phyloP scores from a whole-genome alignment of 2,329 filamentous ascomycete species.

The Neonectria sp. region DNA sequence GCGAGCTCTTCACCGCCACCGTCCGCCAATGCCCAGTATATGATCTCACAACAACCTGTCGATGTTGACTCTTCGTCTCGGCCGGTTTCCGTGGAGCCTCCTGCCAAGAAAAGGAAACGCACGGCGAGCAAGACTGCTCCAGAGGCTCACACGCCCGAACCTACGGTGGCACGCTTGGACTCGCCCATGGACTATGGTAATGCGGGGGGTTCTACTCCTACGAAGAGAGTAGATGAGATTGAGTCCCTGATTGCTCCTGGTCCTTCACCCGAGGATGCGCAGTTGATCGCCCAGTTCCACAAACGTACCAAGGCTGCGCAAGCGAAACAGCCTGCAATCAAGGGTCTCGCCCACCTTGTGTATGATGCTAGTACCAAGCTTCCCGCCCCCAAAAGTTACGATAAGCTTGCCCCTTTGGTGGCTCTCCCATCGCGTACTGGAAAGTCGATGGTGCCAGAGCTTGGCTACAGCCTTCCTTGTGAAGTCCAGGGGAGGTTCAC shows the following conservation, averaged over 20 bases:
- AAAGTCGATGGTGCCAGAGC: constrained; percentile 56
- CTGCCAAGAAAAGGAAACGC: constrained; percentile 58
- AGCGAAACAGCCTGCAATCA: constrained; percentile 56
- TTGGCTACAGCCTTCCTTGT: constrained; percentile 58
- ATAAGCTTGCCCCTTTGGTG: constrained; percentile 61
- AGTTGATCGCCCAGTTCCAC: constrained; percentile 55
- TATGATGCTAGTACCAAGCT: constrained; percentile 59
- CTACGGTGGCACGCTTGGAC: constrained; percentile 44
- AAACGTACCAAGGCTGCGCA: constrained; percentile 57
- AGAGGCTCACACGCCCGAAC: constrained; percentile 49
- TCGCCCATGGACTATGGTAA: constrained; percentile 47
- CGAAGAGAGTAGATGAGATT: constrained; percentile 54
- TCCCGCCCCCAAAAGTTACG: constrained; percentile 61
- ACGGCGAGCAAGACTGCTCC: constrained; percentile 44
- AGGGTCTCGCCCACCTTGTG: constrained; percentile 56
- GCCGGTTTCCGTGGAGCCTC: constrained; percentile 45
- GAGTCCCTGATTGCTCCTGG: constrained; percentile 51
- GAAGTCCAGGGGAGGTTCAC: constrained; percentile 62
- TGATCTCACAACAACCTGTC: constrained; percentile 40
- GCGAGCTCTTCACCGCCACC: constrained; percentile 40
- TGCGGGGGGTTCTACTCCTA: constrained; percentile 12
- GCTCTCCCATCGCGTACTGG: constrained; percentile 58
- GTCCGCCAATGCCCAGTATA: constrained; percentile 40
- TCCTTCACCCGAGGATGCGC: constrained; percentile 53
- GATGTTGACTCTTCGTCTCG: constrained; percentile 43